A percentile compares a stretch with the other conserved stretches of the same genome.
phyloP scores from a whole-genome alignment of 768 basidiomycete species.

The Termitomyces heimii region DNA sequence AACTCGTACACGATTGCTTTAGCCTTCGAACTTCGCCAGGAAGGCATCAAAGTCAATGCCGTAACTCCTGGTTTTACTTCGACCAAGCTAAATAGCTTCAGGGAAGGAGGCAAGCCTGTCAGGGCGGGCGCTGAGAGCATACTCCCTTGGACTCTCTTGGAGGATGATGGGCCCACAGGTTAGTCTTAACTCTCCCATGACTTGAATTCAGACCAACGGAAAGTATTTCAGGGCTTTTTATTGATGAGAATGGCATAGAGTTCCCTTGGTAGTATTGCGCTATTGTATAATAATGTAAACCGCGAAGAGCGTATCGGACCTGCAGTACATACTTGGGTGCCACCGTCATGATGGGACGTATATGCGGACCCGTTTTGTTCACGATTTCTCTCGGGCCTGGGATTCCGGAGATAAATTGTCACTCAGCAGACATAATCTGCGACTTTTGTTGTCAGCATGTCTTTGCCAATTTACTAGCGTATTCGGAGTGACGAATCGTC shows the following conservation, averaged over 20 bases:
- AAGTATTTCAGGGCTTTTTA: constrained; percentile 22
- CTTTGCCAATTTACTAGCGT: constrained; percentile 9
- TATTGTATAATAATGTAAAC: background rate
- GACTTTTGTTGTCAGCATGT: constrained; percentile 1
- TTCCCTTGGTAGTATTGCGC: constrained; percentile 4
- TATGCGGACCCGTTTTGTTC: no score
- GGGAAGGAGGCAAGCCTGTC: constrained; percentile 30
- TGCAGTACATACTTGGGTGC: background rate
- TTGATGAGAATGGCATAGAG: constrained; percentile 27
- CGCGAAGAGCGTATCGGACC: background rate
- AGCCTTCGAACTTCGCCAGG: constrained; percentile 52
- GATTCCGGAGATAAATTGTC: background rate
- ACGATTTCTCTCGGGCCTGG: background rate
- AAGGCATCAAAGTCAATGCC: constrained; percentile 53
- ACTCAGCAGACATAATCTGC: background rate
- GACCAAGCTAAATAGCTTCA: constrained; percentile 34
- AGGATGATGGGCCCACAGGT: constrained; percentile 34
- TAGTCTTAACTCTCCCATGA: constrained; percentile 4
- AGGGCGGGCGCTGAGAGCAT: constrained; percentile 28
- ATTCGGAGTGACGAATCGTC: background rate
- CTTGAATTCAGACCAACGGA: background rate
- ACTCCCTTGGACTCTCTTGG: constrained; percentile 33
- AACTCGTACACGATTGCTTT: constrained; percentile 55
- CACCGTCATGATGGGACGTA: background rate
- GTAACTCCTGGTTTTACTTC: constrained; percentile 56